Conservation (phyloP, 2,329 filamentous ascomycete species). For the Hymenoscyphus linearis region DNA sequence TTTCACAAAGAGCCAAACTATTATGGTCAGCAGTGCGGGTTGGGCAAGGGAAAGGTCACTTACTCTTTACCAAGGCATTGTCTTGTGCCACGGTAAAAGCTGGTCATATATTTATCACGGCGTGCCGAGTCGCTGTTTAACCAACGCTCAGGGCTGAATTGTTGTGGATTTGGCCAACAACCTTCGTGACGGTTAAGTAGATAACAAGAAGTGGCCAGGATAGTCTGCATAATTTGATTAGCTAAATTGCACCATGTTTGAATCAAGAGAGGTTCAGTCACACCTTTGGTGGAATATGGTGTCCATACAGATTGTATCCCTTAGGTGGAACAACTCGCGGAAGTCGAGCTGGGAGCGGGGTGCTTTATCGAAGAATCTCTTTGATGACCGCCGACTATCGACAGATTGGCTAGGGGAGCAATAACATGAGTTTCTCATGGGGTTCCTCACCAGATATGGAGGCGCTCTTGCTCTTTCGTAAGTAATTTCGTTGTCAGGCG, state of each 20-base stretch:
- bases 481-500: neutral
- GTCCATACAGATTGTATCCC: neutral
- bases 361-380: neutral
- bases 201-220: neutral
- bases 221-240: neutral
- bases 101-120: neutral
- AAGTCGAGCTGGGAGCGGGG: neutral
- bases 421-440: neutral
- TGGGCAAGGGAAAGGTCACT: neutral
- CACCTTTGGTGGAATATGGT: neutral
- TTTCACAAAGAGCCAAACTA: neutral
- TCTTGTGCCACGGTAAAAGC: constrained; percentile 1
- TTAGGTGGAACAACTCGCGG: neutral
- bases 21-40: neutral
- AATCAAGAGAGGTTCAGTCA: neutral
- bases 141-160: neutral
- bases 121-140: neutral
- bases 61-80: constrained; percentile 2
- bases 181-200: neutral
- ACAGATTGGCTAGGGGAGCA: neutral
- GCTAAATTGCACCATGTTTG: neutral
- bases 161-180: neutral
- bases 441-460: neutral
- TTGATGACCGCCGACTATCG: neutral
- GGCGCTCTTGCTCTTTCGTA: neutral